Conservation (phyloP, 1,139 yeast species). For the Yamadazyma triangularis region DNA sequence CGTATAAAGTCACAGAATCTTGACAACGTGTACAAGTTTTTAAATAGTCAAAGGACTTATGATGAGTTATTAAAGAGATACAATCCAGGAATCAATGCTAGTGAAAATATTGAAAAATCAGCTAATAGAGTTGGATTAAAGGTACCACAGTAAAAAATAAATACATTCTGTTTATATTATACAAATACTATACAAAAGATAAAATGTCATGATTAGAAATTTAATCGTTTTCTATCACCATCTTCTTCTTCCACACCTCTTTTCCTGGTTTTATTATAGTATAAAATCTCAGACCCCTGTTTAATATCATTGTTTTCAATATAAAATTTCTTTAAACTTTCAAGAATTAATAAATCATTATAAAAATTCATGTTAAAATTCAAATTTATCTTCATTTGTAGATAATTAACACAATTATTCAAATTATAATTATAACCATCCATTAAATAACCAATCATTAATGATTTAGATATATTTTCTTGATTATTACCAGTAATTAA, state of each 20-base stretch:
- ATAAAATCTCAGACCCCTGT: constrained; percentile 24
- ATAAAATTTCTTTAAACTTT: constrained; percentile 37
- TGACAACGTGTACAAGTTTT: constrained; percentile 48
- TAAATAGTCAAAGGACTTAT: constrained; percentile 72
- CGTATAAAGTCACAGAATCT: constrained; percentile 28
- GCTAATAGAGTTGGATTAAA: constrained; percentile 81
- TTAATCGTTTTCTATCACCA: background rate
- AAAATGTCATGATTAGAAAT: background rate
- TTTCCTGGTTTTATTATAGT: constrained; percentile 29
- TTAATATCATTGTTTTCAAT: constrained; percentile 32
- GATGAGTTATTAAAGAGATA: constrained; percentile 78
- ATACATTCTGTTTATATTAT: background rate
- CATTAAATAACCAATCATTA: constrained; percentile 38
- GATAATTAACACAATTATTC: constrained; percentile 22
- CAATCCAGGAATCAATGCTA: constrained; percentile 77
- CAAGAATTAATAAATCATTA: constrained; percentile 39
- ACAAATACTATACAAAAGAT: background rate
- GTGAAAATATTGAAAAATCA: constrained; percentile 71
- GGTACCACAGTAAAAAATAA: constrained; percentile 20
- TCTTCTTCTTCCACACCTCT: constrained; percentile 22
- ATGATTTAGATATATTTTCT: constrained; percentile 32
- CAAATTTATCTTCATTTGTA: constrained; percentile 7
- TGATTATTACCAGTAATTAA: constrained; percentile 32
- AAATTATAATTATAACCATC: constrained; percentile 37
- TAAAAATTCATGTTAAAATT: constrained; percentile 32